Evolutionary conservation across 108 stramenopile genomes (phyloP).

Genomic region (Mayamaea pseudoterrestris): DNA sequence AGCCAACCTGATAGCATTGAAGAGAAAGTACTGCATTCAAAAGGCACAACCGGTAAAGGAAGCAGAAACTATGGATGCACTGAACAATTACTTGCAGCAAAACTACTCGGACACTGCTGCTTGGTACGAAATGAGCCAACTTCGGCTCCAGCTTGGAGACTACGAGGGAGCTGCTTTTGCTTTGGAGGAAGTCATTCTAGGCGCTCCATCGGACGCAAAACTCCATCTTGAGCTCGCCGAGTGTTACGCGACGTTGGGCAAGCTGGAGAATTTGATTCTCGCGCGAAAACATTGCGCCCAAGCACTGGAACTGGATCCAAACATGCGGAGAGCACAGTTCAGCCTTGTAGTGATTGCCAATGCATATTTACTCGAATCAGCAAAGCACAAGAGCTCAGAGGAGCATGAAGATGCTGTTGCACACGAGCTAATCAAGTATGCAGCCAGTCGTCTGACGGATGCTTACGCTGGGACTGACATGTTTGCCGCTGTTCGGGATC

Average conservation of each 20-base stretch:
- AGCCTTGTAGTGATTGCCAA: slow-evolving; percentile 50
- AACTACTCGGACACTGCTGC: slow-evolving; percentile 47
- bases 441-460: slow-evolving; percentile 38
- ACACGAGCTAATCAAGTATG: slow-evolving; percentile 50
- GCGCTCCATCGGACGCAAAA: slow-evolving; percentile 51
- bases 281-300: slow-evolving; percentile 78
- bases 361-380: slow-evolving; percentile 53
- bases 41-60: slow-evolving; percentile 31
- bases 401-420: slow-evolving; percentile 56
- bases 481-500: slow-evolving; percentile 23
- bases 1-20: slow-evolving; percentile 60
- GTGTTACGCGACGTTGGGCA: slow-evolving; percentile 59
- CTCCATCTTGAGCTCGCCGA: slow-evolving; percentile 58
- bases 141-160: slow-evolving; percentile 46
- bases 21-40: slow-evolving; percentile 65
- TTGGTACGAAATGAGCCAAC: slow-evolving; percentile 67
- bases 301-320: slow-evolving; percentile 52
- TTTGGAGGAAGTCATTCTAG: slow-evolving; percentile 71
- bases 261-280: slow-evolving; percentile 35
- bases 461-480: slow-evolving; percentile 45
- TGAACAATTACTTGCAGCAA: slow-evolving; percentile 52
- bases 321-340: slow-evolving; percentile 53
- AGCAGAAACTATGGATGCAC: slow-evolving; percentile 22
- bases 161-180: slow-evolving; percentile 61
- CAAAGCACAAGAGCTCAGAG: slow-evolving; percentile 32